phyloP scores from a whole-genome alignment of 805 yeast genomes.

The Candida endomychidarum region DNA sequence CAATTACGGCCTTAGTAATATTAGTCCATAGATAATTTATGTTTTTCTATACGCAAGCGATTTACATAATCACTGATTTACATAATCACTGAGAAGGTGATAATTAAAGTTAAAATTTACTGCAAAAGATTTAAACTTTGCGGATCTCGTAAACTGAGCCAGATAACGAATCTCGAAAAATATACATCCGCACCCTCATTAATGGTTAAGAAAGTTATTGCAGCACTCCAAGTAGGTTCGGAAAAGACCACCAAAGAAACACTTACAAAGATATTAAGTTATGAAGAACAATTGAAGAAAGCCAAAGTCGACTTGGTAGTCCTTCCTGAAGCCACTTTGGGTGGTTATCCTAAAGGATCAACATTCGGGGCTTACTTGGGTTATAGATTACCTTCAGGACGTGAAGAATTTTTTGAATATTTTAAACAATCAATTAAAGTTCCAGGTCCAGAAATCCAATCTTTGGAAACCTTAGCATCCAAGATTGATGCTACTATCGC shows the following conservation, averaged over 20 bases:
- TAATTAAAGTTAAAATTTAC: too few relatives aligned
- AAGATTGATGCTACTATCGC: conserved; percentile 35
- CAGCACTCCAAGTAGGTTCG: conserved; percentile 45
- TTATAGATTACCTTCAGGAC: conserved; percentile 40
- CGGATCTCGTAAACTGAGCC: too few relatives aligned
- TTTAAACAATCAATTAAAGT: conserved; percentile 32
- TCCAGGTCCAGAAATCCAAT: conserved; percentile 36
- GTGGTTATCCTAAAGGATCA: conserved; percentile 48
- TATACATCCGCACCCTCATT: too few relatives aligned
- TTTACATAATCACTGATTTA: too few relatives aligned
- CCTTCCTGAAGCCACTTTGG: conserved; percentile 47
- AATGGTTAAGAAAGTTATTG: conserved; percentile 27
- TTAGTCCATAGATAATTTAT: too few relatives aligned
- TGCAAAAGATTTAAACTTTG: too few relatives aligned
- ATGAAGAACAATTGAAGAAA: conserved; percentile 33
- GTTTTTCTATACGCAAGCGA: too few relatives aligned
- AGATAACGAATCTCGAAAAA: too few relatives aligned
- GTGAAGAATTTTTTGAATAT: conserved; percentile 39
- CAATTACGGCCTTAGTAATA: too few relatives aligned
- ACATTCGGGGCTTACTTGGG: conserved; percentile 45
- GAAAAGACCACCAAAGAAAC: conserved; percentile 38
- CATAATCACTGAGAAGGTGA: too few relatives aligned
- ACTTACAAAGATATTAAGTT: conserved; percentile 35
- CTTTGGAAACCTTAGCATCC: conserved; percentile 30
- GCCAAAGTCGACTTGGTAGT: conserved; percentile 37